Percentiles rank a stretch among this genome's conserved stretches.
These are phyloP conservation scores for Passiflora organensis DNA, from an alignment of 345 rosid genomes.

Conservation along the genomic window DNA sequence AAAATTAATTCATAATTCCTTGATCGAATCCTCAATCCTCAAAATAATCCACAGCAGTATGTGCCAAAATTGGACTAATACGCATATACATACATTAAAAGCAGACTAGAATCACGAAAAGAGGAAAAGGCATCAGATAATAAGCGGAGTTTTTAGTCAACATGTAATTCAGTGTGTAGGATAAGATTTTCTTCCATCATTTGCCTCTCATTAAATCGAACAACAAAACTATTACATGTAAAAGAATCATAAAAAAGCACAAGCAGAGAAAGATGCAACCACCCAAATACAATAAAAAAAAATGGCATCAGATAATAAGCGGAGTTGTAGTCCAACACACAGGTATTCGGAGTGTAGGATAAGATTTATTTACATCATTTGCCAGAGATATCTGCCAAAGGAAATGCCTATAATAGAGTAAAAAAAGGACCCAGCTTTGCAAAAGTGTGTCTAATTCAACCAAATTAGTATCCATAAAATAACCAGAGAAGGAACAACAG, in stretches of 20 bases:
- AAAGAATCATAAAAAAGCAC: neutral
- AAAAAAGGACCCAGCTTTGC: too few species aligned
- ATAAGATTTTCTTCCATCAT: conserved; percentile 46
- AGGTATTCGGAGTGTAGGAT: conserved; percentile 44
- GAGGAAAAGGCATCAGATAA: conserved; percentile 48
- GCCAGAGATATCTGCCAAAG: conserved; percentile 18
- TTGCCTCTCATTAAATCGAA: conserved; percentile 25
- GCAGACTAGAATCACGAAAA: neutral
- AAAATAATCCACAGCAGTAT: too few species aligned
- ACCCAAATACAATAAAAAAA: neutral
- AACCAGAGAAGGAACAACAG: too few species aligned
- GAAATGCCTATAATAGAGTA: too few species aligned
- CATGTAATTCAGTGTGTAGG: conserved; percentile 52
- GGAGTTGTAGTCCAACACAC: conserved; percentile 37
- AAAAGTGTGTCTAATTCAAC: too few species aligned
- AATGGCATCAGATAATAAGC: conserved; percentile 61
- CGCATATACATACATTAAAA: too few species aligned
- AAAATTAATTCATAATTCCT: too few species aligned
- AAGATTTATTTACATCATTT: conserved; percentile 38
- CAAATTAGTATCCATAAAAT: too few species aligned
- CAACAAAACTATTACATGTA: neutral
- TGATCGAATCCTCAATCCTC: too few species aligned
- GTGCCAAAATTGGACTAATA: too few species aligned
- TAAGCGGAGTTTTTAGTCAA: conserved; percentile 40
- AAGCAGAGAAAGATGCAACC: too few species aligned